Conservation (phyloP, 306 rosid genomes). For the Fragaria iinumae region DNA sequence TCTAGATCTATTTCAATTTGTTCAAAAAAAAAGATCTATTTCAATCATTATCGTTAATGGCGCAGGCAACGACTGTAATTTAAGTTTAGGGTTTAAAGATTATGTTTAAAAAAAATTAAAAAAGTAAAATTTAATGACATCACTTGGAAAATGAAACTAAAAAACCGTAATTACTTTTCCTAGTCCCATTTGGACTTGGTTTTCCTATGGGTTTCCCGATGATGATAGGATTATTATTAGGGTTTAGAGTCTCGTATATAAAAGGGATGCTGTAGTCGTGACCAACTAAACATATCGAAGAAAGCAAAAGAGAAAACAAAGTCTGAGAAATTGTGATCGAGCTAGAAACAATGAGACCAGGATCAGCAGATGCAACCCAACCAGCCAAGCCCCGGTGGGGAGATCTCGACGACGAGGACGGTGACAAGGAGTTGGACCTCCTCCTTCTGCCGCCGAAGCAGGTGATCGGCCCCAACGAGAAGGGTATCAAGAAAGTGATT, state of each 20-base stretch:
- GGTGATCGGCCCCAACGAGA: slow-evolving; percentile 71
- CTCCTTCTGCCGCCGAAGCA: slow-evolving; percentile 60
- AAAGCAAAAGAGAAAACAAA: not conserved
- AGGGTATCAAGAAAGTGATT: slow-evolving; percentile 65
- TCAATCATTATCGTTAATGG: no score
- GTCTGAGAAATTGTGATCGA: not conserved
- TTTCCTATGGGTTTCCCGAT: not conserved
- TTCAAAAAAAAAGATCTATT: no score
- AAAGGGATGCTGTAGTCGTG: no score
- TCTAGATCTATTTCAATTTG: no score
- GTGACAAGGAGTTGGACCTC: slow-evolving; percentile 64
- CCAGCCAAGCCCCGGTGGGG: slow-evolving; percentile 48
- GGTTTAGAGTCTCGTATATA: no score
- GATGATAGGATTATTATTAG: no score
- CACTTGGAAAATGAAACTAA: no score
- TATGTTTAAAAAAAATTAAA: no score
- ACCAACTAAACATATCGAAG: not conserved
- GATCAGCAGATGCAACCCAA: not conserved
- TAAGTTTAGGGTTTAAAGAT: no score
- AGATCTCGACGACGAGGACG: slow-evolving; percentile 75
- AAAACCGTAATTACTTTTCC: not conserved
- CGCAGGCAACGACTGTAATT: no score
- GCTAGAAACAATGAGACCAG: slow-evolving; percentile 15
- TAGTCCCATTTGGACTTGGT: not conserved
- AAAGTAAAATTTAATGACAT: no score